Base-by-base conservation (phyloP, 371 early-diverging fungal genomes). In the Conidiobolus incongruus region DNA sequence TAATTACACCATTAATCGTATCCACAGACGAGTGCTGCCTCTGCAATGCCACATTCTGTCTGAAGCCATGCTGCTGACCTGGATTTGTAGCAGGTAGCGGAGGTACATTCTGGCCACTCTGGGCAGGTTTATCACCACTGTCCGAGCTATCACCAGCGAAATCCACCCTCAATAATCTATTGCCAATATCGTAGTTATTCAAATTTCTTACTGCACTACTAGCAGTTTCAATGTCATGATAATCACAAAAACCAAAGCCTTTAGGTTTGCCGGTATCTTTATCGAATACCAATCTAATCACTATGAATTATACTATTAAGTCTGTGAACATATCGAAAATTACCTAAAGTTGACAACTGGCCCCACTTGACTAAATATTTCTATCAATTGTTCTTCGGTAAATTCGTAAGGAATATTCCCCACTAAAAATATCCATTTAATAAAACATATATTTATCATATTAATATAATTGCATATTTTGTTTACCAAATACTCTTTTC, bases 201-300 rank as follows among this genome's bases (percentile, higher is more conserved):
- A 90, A 52, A 46, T 83, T 83, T 42, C 83, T 54, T 15, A 83
- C 81, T 19, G 83, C 83, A 57, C 79, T 79, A 20, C 72, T 75
- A 21, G 82, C 80, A 6, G 79, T 79, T 42, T 79, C 78, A 17
- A 70, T 61, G 55, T 81, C 81, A 49, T 71, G 70, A 49, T 72
- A 85, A 47, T 81, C 80, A 48, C 82, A 84, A 54, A 85, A 88
- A 13, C 86, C 90, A 54, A 75, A 85, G n/a, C 90, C 90, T 45
- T 78, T 76, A 4, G 86, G 80, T 58, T 78, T 78, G 38, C 79
- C 79, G n/a, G 83, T 73, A 1, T 86, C 87, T 31, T 77, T 67
- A 58, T 89, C 87, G 51, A 81, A 83, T 4, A 85, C 67, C 16
- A 89, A 62, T 40, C 84, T 76, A 44, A n/a, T n/a, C n/a, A n/a